Base-by-base conservation (phyloP, 352 stramenopile genomes). In the Phytophthora hibernalis region DNA sequence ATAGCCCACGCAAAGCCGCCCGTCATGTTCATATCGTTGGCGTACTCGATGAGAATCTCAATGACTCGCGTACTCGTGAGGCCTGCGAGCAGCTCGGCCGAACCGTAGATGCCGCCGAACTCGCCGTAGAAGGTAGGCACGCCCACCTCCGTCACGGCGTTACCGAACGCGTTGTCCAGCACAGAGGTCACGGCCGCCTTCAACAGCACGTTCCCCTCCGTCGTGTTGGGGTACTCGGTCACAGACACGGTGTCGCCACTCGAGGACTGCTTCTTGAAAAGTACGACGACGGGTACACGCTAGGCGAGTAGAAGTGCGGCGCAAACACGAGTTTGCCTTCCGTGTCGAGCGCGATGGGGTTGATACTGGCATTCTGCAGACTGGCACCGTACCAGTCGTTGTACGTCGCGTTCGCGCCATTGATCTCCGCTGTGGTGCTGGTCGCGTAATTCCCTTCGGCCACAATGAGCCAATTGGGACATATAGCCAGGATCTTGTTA, bases 241-340 rank as follows among this genome's bases (percentile, higher is more conserved):
- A 90, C 60, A 0, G 55, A 71, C 9, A 91, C 79, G 0, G 54
- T 74, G 37, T 69, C 65, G 2, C 64, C 60, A n/a, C 54, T 71
- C 5, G 73, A 77, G 1, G 59, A 75, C 54, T 92, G 83, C 48
- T 87, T 77, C 28, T 74, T 69, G 56, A 93, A 95, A 92, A 93
- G 68, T 93, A 95, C 20, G 74, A 65, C 10, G 78, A 74, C 15
- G 87, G 87, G 60, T 92, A 92, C 30, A 92, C 83, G 42, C 80
- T 91, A 0, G 83, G 83, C 31, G 87, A 92, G 70, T 95, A 95
- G 59, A 90, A 95, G 68, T 95, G 87, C 51, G 87, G 87, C 9
- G 83, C 87, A 35, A 82, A 95, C 53, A 92, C 87, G 47, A 95
- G 49, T 60, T 95, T 95, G 68, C 89, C 89, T 22, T 69, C 43